These are phyloP conservation scores for Aspergillus viridinutans DNA, from an alignment of 2,329 filamentous ascomycete genomes.

Conservation along the genomic window DNA sequence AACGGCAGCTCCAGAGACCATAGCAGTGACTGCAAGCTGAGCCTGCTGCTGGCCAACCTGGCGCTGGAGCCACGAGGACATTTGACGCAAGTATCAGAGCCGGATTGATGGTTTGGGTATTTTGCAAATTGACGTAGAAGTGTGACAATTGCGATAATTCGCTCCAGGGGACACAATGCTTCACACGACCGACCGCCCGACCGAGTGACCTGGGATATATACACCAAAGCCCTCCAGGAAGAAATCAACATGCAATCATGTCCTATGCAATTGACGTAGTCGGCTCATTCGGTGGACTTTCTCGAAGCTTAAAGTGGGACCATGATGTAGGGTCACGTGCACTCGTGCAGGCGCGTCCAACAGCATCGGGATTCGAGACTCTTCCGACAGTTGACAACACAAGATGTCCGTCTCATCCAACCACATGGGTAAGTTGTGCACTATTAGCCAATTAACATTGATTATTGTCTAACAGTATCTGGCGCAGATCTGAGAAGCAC, in stretches of 20 bases:
- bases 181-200: not conserved
- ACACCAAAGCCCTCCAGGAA: not conserved
- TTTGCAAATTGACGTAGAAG: not conserved
- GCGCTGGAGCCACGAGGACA: constrained; percentile 44
- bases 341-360: not conserved
- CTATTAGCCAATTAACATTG: not conserved
- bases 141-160: not conserved
- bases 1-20: constrained; percentile 42
- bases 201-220: not conserved
- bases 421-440: not conserved
- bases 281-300: not conserved
- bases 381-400: not conserved
- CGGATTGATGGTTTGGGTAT: not conserved
- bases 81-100: constrained; percentile 19
- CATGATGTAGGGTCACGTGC: not conserved
- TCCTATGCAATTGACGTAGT: not conserved
- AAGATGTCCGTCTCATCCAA: not conserved
- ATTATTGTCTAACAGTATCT: not conserved
- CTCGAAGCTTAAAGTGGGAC: not conserved
- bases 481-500: constrained; percentile 8
- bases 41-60: constrained; percentile 38
- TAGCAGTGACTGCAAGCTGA: constrained; percentile 41
- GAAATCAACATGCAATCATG: not conserved
- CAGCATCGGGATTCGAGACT: not conserved
- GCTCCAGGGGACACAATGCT: not conserved